Percentiles rank a stretch among this genome's conserved stretches.
These are phyloP conservation scores for Adiantum capillusveneris DNA, from an alignment of 75 land plant species.

Conservation along the genomic window DNA sequence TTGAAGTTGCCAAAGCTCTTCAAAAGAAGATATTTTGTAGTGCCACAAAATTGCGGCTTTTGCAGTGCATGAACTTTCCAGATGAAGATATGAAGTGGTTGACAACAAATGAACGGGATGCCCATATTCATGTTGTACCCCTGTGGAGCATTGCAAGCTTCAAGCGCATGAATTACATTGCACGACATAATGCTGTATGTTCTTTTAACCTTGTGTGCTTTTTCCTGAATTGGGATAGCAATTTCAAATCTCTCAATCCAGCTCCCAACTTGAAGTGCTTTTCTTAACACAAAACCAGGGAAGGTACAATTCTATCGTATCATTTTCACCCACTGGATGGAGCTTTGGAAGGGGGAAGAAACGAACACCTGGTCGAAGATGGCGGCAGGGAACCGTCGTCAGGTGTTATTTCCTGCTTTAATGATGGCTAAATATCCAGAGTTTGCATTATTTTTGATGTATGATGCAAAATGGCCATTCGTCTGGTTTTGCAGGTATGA, in stretches of 20 bases:
- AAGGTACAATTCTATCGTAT: slow-evolving; percentile 71
- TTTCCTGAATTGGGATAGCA: too few species aligned
- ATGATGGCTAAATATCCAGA: too few species aligned
- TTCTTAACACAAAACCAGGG: too few species aligned
- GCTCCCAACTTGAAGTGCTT: too few species aligned
- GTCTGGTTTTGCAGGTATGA: slow-evolving; percentile 62
- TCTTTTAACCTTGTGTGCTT: not conserved
- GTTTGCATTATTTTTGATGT: too few species aligned
- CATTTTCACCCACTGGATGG: slow-evolving; percentile 99
- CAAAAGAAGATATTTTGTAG: slow-evolving; percentile 77
- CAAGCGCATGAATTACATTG: slow-evolving; percentile 77
- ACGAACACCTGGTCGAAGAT: slow-evolving; percentile 69
- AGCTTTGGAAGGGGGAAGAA: slow-evolving; percentile 85
- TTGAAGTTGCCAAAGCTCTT: slow-evolving; percentile 80
- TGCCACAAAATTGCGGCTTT: slow-evolving; percentile 58
- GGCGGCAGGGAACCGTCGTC: slow-evolving; percentile 92
- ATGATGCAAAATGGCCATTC: not conserved
- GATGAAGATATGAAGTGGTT: slow-evolving; percentile 82
- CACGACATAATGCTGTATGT: slow-evolving; percentile 65
- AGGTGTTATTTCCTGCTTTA: slow-evolving; percentile 29
- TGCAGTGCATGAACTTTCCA: slow-evolving; percentile 65
- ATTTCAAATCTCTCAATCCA: too few species aligned
- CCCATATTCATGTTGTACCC: slow-evolving; percentile 92
- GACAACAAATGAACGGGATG: slow-evolving; percentile 77
- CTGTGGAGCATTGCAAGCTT: slow-evolving; percentile 94